Evolutionary conservation across 352 stramenopile species (phyloP).

Genomic region (Peronosclerospora sorghi): DNA sequence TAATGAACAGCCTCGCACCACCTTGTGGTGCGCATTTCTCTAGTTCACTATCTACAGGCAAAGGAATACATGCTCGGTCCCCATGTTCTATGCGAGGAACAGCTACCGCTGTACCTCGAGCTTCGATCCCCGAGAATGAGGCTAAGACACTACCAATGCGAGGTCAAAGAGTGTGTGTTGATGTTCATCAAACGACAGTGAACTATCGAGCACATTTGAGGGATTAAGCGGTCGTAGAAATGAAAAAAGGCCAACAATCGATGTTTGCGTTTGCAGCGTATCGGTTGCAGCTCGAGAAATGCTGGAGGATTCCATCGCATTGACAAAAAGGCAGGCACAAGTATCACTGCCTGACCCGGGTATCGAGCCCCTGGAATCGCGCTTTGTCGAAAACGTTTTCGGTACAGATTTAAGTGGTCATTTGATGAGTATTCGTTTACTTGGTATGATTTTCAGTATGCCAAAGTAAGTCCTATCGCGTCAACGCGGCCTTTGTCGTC

Average conservation of each 20-base stretch:
- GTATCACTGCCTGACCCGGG: constrained; percentile 14
- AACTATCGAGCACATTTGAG: constrained; percentile 15
- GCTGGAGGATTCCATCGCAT: constrained; percentile 15
- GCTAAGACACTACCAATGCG: neutral
- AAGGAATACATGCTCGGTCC: constrained; percentile 54
- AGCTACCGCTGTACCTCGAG: constrained; percentile 38
- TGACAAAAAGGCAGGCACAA: constrained; percentile 10
- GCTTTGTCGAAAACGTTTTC: constrained; percentile 42
- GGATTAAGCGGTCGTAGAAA: constrained; percentile 12
- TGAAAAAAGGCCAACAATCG: constrained; percentile 20
- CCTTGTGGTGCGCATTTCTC: constrained; percentile 41
- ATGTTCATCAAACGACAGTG: constrained; percentile 16
- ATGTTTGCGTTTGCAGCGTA: constrained; percentile 44
- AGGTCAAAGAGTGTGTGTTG: constrained; percentile 9
- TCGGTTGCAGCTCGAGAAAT: constrained; percentile 19
- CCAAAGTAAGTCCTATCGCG: constrained; percentile 1
- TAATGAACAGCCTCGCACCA: too few species aligned
- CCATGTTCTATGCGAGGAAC: constrained; percentile 54
- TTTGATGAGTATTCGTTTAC: constrained; percentile 48
- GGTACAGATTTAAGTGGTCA: constrained; percentile 37
- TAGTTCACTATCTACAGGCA: constrained; percentile 44
- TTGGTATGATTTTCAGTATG: constrained; percentile 18
- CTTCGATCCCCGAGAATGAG: constrained; percentile 18
- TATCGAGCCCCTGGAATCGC: constrained; percentile 16
- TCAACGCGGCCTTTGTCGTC: constrained; percentile 9